phyloP scores from a whole-genome alignment of 441 rosid genomes.

The Adansonia madagascariensis region DNA sequence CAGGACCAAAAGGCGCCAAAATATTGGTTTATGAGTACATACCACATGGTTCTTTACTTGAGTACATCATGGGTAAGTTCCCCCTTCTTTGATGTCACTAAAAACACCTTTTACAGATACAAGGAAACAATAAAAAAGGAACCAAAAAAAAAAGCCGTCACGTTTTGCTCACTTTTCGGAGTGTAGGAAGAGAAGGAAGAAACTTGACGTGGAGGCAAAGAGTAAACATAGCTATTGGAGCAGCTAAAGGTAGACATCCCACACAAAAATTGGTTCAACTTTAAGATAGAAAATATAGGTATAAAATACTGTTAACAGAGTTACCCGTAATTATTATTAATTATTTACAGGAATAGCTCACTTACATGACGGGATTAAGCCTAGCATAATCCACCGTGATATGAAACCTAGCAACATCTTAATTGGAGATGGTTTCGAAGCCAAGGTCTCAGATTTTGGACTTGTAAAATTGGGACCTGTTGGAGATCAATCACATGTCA shows the following conservation, averaged over 20 bases:
- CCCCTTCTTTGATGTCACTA: background rate
- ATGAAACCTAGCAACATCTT: slow-evolving; percentile 66
- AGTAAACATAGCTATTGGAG: slow-evolving; percentile 60
- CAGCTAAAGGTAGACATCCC: slow-evolving; percentile 54
- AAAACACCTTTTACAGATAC: background rate
- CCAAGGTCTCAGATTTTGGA: slow-evolving; percentile 70
- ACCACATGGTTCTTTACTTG: slow-evolving; percentile 63
- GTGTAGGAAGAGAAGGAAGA: slow-evolving; percentile 47
- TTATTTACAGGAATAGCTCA: slow-evolving; percentile 54
- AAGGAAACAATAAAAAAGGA: background rate
- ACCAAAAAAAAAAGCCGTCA: too few relatives aligned
- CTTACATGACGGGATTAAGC: slow-evolving; percentile 57
- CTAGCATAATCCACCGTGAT: slow-evolving; percentile 66
- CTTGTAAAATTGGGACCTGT: slow-evolving; percentile 56
- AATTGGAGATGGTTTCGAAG: slow-evolving; percentile 57
- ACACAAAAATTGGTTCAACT: background rate
- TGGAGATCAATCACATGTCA: slow-evolving; percentile 63
- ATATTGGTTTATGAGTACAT: slow-evolving; percentile 58
- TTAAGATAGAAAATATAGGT: too few relatives aligned
- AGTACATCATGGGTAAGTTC: slow-evolving; percentile 53
- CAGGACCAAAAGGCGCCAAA: slow-evolving; percentile 51
- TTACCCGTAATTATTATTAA: too few relatives aligned
- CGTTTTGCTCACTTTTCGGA: background rate
- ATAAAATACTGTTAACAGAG: too few relatives aligned
- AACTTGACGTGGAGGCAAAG: slow-evolving; percentile 63